Percentiles rank a stretch among this genome's conserved stretches.
Conservation (phyloP, 352 stramenopile genomes). For the Sclerospora graminicola region DNA sequence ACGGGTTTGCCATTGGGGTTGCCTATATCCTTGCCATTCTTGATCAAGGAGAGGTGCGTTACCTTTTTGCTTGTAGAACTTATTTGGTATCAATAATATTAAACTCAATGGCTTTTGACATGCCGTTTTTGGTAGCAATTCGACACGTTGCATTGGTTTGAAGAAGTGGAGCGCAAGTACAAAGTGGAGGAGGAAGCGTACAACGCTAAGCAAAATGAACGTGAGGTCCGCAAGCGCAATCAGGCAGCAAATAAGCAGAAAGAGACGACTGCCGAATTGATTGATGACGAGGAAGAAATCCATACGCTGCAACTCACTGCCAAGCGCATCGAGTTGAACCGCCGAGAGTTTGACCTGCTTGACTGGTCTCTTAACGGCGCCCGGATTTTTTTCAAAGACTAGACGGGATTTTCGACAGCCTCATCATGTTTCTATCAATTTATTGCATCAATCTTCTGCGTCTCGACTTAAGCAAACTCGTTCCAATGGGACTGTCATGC, state of each 20-base stretch:
- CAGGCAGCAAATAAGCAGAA: slow-evolving; percentile 73
- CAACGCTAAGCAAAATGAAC: slow-evolving; percentile 74
- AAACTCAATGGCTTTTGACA: not conserved
- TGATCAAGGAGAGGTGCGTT: slow-evolving; percentile 68
- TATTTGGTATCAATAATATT: too few species aligned
- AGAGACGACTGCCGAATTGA: slow-evolving; percentile 74
- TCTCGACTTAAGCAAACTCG: too few species aligned
- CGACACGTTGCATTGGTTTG: slow-evolving; percentile 87
- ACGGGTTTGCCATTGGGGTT: slow-evolving; percentile 91
- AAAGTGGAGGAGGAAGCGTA: slow-evolving; percentile 72
- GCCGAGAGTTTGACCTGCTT: slow-evolving; percentile 83
- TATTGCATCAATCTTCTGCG: too few species aligned
- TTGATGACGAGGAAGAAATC: slow-evolving; percentile 81
- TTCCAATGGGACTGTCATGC: too few species aligned
- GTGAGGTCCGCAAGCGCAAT: slow-evolving; percentile 64
- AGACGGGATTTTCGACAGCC: not conserved
- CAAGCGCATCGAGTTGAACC: slow-evolving; percentile 82
- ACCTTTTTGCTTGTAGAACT: too few species aligned
- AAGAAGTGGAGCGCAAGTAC: slow-evolving; percentile 84
- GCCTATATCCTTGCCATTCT: slow-evolving; percentile 90
- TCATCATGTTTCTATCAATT: too few species aligned
- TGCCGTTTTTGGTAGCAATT: slow-evolving; percentile 52
- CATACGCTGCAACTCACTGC: slow-evolving; percentile 80
- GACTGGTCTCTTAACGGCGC: slow-evolving; percentile 87
- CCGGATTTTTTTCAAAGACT: slow-evolving; percentile 90